These are phyloP conservation scores for Phytophthora quininea DNA, from an alignment of 352 stramenopile species.

Conservation along the genomic window DNA sequence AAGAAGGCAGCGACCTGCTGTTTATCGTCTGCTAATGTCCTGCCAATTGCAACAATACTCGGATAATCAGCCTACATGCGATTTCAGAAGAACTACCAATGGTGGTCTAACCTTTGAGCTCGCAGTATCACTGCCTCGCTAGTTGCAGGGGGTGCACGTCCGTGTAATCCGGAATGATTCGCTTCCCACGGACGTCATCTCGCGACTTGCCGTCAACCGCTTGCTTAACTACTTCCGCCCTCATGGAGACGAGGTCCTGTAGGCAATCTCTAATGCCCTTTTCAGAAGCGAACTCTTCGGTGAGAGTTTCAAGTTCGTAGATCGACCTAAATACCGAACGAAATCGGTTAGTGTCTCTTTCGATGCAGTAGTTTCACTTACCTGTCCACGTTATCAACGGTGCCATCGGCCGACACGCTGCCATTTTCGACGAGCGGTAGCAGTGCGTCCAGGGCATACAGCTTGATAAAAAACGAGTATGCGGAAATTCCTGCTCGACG, in stretches of 20 bases:
- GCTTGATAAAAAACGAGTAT: slow-evolving; percentile 86
- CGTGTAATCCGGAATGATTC: slow-evolving; percentile 75
- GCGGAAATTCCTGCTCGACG: slow-evolving; percentile 59
- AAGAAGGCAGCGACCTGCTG: slow-evolving; percentile 42
- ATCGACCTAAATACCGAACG: slow-evolving; percentile 19
- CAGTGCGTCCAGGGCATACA: slow-evolving; percentile 74
- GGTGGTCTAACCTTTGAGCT: slow-evolving; percentile 48
- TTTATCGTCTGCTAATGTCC: slow-evolving; percentile 32
- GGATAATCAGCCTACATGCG: slow-evolving; percentile 7
- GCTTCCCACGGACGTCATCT: slow-evolving; percentile 72
- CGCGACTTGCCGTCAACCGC: slow-evolving; percentile 69
- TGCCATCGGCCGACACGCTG: slow-evolving; percentile 32
- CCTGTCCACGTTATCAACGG: slow-evolving; percentile 36
- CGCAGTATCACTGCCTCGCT: slow-evolving; percentile 52
- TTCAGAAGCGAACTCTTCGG: slow-evolving; percentile 48
- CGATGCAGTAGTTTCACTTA: slow-evolving; percentile 17
- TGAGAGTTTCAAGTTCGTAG: slow-evolving; percentile 48
- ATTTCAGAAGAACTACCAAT: slow-evolving; percentile 12
- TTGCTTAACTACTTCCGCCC: slow-evolving; percentile 54
- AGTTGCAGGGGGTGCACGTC: slow-evolving; percentile 62
- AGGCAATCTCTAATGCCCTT: slow-evolving; percentile 57
- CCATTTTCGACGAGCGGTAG: slow-evolving; percentile 43
- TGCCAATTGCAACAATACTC: slow-evolving; percentile 8
- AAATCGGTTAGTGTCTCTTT: not conserved
- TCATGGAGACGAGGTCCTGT: slow-evolving; percentile 65